These are phyloP conservation scores for Diutina pseudorugosa DNA, from an alignment of 1,139 yeast species.

Conservation along the genomic window DNA sequence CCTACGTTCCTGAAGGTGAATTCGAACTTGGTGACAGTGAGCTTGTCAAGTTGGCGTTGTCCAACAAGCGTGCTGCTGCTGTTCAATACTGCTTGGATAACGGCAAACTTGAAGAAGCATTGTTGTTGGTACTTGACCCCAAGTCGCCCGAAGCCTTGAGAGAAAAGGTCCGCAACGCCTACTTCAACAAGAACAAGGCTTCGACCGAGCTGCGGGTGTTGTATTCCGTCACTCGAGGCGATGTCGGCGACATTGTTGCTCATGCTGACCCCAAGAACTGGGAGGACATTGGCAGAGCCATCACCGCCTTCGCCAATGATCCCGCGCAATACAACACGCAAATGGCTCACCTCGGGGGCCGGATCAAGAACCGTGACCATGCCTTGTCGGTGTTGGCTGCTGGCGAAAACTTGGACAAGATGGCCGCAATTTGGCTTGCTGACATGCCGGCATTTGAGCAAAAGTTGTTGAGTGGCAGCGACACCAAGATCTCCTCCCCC, in stretches of 20 bases:
- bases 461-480: conserved; percentile 30
- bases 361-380: conserved; percentile 40
- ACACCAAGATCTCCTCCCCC: conserved; percentile 36
- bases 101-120: conserved; percentile 64
- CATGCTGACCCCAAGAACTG: conserved; percentile 73
- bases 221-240: conserved; percentile 47
- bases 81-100: conserved; percentile 54
- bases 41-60: conserved; percentile 46
- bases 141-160: conserved; percentile 23
- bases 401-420: conserved; percentile 71
- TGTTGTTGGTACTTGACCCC: conserved; percentile 63
- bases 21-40: conserved; percentile 26
- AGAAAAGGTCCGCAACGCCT: conserved; percentile 57
- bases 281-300: conserved; percentile 69
- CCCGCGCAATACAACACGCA: conserved; percentile 38
- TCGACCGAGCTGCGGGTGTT: conserved; percentile 60
- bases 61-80: conserved; percentile 57
- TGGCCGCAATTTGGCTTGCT: conserved; percentile 71
- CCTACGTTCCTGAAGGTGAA: conserved; percentile 32
- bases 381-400: conserved; percentile 75
- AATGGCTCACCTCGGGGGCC: conserved; percentile 64
- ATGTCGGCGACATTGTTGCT: conserved; percentile 61
- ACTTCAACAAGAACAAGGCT: conserved; percentile 44
- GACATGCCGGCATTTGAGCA: conserved; percentile 57
- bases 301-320: conserved; percentile 40